Conservation (phyloP, 2,329 filamentous ascomycete genomes). For the Aspergillus udagawae region DNA sequence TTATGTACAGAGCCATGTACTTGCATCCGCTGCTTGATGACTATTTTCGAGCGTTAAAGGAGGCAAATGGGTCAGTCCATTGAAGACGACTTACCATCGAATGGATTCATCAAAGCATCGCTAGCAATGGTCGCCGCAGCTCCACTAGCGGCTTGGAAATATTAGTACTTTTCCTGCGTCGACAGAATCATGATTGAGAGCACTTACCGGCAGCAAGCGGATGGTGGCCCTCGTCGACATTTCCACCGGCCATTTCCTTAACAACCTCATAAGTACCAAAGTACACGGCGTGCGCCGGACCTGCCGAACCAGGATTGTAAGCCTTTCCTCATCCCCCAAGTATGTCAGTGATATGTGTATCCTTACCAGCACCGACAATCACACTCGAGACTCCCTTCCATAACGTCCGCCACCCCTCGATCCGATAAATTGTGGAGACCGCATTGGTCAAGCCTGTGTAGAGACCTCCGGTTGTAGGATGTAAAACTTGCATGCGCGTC, state of each 20-base stretch:
- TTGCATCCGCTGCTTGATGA: conserved; percentile 99
- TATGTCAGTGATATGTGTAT: neutral
- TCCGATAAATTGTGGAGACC: conserved; percentile 84
- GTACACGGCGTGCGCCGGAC: conserved; percentile 94
- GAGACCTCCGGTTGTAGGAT: conserved; percentile 72
- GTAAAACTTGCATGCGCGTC: conserved; percentile 98
- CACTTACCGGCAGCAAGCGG: conserved; percentile 81
- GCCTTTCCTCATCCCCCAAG: neutral
- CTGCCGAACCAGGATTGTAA: conserved; percentile 45
- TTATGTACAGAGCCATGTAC: conserved; percentile 92
- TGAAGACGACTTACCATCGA: conserved; percentile 68
- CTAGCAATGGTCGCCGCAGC: conserved; percentile 94
- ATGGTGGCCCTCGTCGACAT: conserved; percentile 78
- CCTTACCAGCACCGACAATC: conserved; percentile 83
- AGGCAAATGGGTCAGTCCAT: neutral
- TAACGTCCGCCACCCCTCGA: conserved; percentile 83
- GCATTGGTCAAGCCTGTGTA: conserved; percentile 90
- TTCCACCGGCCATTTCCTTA: conserved; percentile 93
- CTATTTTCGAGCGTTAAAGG: conserved; percentile 44
- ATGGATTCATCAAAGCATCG: conserved; percentile 98
- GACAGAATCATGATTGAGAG: neutral
- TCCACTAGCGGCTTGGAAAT: conserved; percentile 72
- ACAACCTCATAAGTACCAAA: conserved; percentile 98
- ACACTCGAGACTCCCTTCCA: conserved; percentile 98
- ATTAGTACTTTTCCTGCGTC: conserved; percentile 30